Conservation (phyloP, 768 basidiomycete species). For the Pleurotus tuber-regium region DNA sequence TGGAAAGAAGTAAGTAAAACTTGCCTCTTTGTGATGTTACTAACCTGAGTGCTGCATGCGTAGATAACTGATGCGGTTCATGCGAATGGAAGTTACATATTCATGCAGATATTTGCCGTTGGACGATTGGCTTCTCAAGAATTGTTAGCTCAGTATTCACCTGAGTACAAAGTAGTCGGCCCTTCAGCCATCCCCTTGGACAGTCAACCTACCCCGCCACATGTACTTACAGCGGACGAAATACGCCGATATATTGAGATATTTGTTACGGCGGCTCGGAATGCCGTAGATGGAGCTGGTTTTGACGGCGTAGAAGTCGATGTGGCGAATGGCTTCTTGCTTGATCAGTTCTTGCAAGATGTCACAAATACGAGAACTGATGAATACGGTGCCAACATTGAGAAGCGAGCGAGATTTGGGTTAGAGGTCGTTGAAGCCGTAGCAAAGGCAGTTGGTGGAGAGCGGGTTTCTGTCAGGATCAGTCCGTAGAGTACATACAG, state of each 20-base stretch:
- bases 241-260: conserved; percentile 45
- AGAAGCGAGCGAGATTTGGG: conserved; percentile 55
- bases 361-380: conserved; percentile 58
- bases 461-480: conserved; percentile 51
- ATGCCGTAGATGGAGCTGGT: conserved; percentile 52
- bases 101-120: conserved; percentile 42
- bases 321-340: conserved; percentile 43
- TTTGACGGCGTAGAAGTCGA: too few species aligned
- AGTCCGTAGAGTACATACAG: conserved; percentile 50
- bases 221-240: conserved; percentile 43
- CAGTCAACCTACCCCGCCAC: conserved; percentile 28
- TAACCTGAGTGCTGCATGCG: too few species aligned
- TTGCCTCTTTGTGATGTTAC: not conserved
- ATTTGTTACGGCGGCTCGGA: conserved; percentile 53
- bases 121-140: conserved; percentile 25
- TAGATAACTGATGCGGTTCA: conserved; percentile 4
- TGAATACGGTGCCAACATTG: conserved; percentile 64
- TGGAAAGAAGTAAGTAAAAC: conserved; percentile 35
- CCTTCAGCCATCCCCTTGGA: conserved; percentile 22
- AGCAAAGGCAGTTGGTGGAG: conserved; percentile 46
- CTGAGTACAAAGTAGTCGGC: conserved; percentile 23
- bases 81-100: conserved; percentile 41
- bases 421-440: conserved; percentile 55
- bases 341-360: conserved; percentile 65
- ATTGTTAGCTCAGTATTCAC: conserved; percentile 26